A percentile compares a stretch with the other conserved stretches of the same genome.
Conservation (phyloP, 176 grass and related monocot species). For the Triticum timopheevii region DNA sequence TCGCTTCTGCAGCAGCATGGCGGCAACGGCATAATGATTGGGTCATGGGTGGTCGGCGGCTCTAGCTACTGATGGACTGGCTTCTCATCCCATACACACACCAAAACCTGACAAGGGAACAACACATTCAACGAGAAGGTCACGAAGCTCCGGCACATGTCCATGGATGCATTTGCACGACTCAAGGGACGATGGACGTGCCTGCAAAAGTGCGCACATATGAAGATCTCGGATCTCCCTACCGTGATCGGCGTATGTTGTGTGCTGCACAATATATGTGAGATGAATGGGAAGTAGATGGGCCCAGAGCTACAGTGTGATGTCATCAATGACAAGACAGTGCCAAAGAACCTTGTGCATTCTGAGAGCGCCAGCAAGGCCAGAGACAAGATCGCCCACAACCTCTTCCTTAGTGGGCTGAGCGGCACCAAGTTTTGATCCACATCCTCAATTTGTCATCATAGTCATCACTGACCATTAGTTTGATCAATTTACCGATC, state of each 20-base stretch:
- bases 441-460: background rate
- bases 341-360: constrained; percentile 30
- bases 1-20: constrained; percentile 48
- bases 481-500: background rate
- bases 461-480: background rate
- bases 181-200: constrained; percentile 41
- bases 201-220: constrained; percentile 53
- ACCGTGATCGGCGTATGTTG: constrained; percentile 52
- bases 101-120: constrained; percentile 29
- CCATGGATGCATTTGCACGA: constrained; percentile 42
- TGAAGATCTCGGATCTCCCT: constrained; percentile 60
- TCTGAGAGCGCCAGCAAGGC: background rate
- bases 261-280: constrained; percentile 66
- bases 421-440: constrained; percentile 6
- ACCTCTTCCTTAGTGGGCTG: background rate
- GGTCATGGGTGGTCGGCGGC: constrained; percentile 45
- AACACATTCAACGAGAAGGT: constrained; percentile 47
- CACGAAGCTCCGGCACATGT: constrained; percentile 29
- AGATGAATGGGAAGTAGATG: constrained; percentile 36
- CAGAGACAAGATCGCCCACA: background rate
- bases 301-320: constrained; percentile 34
- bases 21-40: constrained; percentile 30
- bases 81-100: constrained; percentile 52
- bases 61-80: constrained; percentile 53
- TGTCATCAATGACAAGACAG: background rate